Evolutionary conservation across 1,139 yeast genomes (phyloP).

Genomic region (Yamadazyma epiphylla): DNA sequence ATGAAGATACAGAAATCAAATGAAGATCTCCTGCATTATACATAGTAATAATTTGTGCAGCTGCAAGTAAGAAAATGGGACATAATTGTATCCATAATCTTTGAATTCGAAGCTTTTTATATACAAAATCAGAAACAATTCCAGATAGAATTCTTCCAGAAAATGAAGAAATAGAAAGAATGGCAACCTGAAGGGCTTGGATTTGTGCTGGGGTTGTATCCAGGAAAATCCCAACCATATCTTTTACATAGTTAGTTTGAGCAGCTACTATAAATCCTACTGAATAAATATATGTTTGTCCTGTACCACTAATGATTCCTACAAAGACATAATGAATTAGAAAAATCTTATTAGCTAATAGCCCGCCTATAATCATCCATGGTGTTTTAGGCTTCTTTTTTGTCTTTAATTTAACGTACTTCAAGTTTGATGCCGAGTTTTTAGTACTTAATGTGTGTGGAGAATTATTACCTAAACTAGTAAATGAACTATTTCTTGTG

Average conservation of each 20-base stretch:
- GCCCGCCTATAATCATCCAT: slow-evolving; percentile 18
- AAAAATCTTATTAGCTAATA: slow-evolving; percentile 24
- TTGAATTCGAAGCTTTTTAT: slow-evolving; percentile 30
- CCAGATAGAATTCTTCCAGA: slow-evolving; percentile 38
- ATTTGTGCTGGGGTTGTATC: slow-evolving; percentile 18
- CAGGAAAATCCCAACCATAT: background rate
- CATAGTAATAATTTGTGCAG: slow-evolving; percentile 30
- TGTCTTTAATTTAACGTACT: slow-evolving; percentile 3
- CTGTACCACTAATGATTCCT: slow-evolving; percentile 33
- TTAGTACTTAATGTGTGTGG: slow-evolving; percentile 2
- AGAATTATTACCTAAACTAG: slow-evolving; percentile 3
- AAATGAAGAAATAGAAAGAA: slow-evolving; percentile 40
- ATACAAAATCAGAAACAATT: slow-evolving; percentile 33
- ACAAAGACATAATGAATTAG: slow-evolving; percentile 33
- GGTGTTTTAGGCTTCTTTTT: slow-evolving; percentile 15
- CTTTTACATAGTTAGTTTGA: slow-evolving; percentile 24
- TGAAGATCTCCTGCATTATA: slow-evolving; percentile 23
- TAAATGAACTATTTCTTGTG: slow-evolving; percentile 14
- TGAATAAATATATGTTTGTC: slow-evolving; percentile 43
- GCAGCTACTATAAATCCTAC: slow-evolving; percentile 45
- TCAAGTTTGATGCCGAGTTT: background rate
- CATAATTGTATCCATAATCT: slow-evolving; percentile 37
- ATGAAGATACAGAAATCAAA: slow-evolving; percentile 29
- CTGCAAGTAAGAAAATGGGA: slow-evolving; percentile 24
- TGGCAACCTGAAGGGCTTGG: slow-evolving; percentile 45